Evolutionary conservation across 2,329 filamentous ascomycete genomes (phyloP), one percentile per base, ranked within the genome.

Genomic region (Plectosphaerella plurivora): DNA sequence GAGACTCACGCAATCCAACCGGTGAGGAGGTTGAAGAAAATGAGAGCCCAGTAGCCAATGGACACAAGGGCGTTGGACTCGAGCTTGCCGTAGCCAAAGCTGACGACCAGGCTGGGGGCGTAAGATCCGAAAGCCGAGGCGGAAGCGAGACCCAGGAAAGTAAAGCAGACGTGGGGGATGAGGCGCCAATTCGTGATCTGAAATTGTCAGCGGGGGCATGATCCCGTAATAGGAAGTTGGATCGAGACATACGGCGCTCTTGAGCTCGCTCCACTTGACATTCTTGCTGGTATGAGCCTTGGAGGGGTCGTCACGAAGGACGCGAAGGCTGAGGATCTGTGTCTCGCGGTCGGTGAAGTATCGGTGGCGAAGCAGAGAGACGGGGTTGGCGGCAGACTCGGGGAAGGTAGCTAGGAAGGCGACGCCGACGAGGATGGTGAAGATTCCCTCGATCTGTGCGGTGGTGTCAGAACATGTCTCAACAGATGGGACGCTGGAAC

Each of bases 111-210:
- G 9, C 61, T 60, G 1, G 67, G 67, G 1, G 64, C 63, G 39
- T 68, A 68, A 0, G 64, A 57, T 15, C 56, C 55, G 46, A 69
- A 53, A 2, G 64, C 59, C 2, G 59, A 58, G 1, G 63, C 59
- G 0, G 67, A 65, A 1, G 66, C 60, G 9, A 69, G 57, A 39
- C 61, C 62, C 5, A 51, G 45, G 42, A 69, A 60, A 2, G 65
- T 68, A 25, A 57, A 62, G 4, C 65, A 45, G 33, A 71, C 42
- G 42, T 72, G 69, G 4, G 68, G 63, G 11, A 70, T 53, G 8
- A 72, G 60, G 14, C 56, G 62, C 68, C 67, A 71, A 57, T 71
- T 71, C 12, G 66, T 68, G n/a, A 70, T 59, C 64, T 70, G 41
- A 11, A 4, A 9, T 2, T 6, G 39, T 57, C 10, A 57, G 53